Evolutionary conservation across 2,329 filamentous ascomycete genomes (phyloP), one percentile per base, ranked within the genome.

Genomic region (Phaeosphaeria sp.): DNA sequence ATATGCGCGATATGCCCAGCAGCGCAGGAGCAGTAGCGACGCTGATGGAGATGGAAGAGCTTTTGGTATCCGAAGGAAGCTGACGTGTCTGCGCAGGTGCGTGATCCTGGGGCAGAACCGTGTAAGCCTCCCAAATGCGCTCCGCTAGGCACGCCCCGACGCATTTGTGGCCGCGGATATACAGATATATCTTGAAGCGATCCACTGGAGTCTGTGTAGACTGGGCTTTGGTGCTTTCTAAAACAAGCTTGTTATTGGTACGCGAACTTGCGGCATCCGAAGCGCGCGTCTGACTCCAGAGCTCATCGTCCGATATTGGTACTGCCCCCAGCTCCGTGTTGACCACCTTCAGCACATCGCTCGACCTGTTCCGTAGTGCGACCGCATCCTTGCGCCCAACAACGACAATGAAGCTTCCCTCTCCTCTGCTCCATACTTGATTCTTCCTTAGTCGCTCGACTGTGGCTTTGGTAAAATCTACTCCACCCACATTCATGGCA

Each of bases 1-100:
- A 90, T 63, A 90, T 87, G 27, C 88, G 82, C 22, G 87, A 88
- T 23, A 90, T 83, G 18, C 87, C 86, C 53, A 89, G 79, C n/a
- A 84, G 78, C 2, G 83, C 85, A 2, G 80, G 75, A 23, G 80
- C 60, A 5, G 77, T 64, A 46, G 78, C 74, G 23, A 77, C 73
- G 51, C 78, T 77, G 36, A 82, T 76, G 1, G 79, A 81, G 56
- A 86, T 71, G 33, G 72, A 74, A 21, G 74, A 75, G 59, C 69
- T 69, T 25, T 68, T 61, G 21, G 42, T 36, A 36, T 64, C 65
- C 27, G 33, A 58, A 48, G 54, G 46, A 23, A 59, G 39, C 55
- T 68, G 56, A 54, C 64, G 43, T 59, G 57, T 22, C 60, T 68
- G 22, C 47, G 64, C 58, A 48, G 59, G 46, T 52, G 59, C 52